Evolutionary conservation across 495 filamentous ascomycete genomes (phyloP), one percentile per base, ranked within the genome.

Genomic region (Gamarada debralockiae): DNA sequence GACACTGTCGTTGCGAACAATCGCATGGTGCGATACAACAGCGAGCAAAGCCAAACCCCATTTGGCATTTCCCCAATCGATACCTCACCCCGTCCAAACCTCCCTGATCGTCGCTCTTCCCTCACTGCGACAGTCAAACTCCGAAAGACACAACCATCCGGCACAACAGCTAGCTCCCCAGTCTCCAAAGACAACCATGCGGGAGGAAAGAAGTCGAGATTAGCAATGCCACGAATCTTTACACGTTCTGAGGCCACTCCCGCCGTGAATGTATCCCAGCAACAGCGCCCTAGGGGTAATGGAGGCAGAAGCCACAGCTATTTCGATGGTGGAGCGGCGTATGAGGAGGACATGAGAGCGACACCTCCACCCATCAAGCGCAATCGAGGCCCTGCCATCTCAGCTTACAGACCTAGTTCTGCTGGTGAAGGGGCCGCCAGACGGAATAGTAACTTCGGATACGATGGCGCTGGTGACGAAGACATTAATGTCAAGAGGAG

Each of bases 361-460:
- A 63, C 60, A 17, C 60, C 60, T 15, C 60, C 60, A 14, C 60
- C 60, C 1, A 63, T 63, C 20, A 50, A 47, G 24, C 37, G 60
- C 6, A 56, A 24, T 43, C 27, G 56, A 34, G 25, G 18, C 24
- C 21, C 14, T 10, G 20, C 9, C 20, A 18, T 17, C 3, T 10
- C 15, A 23, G 17, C 14, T 9, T 38, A 52, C 13, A 14, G 60
- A 33, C 60, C 60, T 2, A 48, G 10, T 17, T 59, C 52, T 3
- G 60, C 60, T 15, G 56, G 56, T 21, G 25, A 3, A 6, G 55
- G 50, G 5, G 5, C 38, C 5, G 24, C 21, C 6, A 39, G 24
- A 24, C 36, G 48, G 27, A 18, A 37, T 2, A 34, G 13, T 5
- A 20, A 18, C 2, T 43, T 56, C 44, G 17, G 17, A 22, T 1